Evolutionary conservation across 2,329 filamentous ascomycete genomes (phyloP).

Genomic region (Polychaeton citri): DNA sequence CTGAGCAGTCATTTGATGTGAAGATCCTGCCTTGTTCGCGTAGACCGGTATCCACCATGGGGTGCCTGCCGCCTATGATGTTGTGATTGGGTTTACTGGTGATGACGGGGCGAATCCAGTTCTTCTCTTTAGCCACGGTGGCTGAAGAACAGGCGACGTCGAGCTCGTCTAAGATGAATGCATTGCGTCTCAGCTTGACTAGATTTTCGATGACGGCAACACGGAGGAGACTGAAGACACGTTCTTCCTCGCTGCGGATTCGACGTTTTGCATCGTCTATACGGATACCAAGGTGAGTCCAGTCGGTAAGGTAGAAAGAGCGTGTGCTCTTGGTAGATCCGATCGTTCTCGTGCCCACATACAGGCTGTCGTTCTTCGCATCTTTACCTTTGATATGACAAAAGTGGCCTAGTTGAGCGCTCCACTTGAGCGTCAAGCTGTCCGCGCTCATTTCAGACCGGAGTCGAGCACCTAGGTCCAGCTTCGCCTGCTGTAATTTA

Average conservation of each 20-base stretch:
- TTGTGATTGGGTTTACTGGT: slow-evolving; percentile 52
- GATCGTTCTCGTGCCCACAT: slow-evolving; percentile 41
- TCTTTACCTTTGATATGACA: slow-evolving; percentile 83
- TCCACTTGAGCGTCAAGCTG: slow-evolving; percentile 71
- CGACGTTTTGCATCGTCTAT: slow-evolving; percentile 66
- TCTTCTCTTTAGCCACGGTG: slow-evolving; percentile 58
- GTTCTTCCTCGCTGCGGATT: slow-evolving; percentile 73
- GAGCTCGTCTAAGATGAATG: slow-evolving; percentile 81
- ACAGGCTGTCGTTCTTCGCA: slow-evolving; percentile 30
- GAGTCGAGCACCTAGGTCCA: slow-evolving; percentile 45
- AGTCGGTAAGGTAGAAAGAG: slow-evolving; percentile 71
- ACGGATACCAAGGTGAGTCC: slow-evolving; percentile 66
- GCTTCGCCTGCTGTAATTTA: slow-evolving; percentile 46
- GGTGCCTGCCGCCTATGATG: slow-evolving; percentile 77
- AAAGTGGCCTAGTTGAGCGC: slow-evolving; percentile 74
- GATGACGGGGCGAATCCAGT: slow-evolving; percentile 60
- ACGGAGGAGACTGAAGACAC: slow-evolving; percentile 63
- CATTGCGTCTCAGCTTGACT: slow-evolving; percentile 76
- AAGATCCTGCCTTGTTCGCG: slow-evolving; percentile 68
- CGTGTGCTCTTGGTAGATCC: slow-evolving; percentile 72
- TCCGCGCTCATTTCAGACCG: slow-evolving; percentile 41
- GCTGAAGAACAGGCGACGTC: slow-evolving; percentile 85
- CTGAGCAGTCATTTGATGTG: slow-evolving; percentile 70
- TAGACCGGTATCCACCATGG: slow-evolving; percentile 78
- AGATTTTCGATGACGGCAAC: slow-evolving; percentile 67